phyloP scores from a whole-genome alignment of 164 flowering plant species.

The Kingdonia uniflora region DNA sequence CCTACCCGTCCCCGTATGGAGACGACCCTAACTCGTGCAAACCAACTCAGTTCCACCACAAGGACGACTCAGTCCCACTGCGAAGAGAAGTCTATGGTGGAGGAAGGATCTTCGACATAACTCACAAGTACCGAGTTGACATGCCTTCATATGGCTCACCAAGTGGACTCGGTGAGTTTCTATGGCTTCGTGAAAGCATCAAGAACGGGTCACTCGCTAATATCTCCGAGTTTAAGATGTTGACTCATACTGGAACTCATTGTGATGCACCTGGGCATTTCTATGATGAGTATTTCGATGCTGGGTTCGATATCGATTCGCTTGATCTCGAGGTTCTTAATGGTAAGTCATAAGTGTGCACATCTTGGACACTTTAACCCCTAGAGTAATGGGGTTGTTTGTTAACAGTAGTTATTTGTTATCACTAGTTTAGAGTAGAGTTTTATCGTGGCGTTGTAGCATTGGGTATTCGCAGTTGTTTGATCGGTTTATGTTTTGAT shows the following conservation, averaged over 20 bases:
- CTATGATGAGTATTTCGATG: constrained; percentile 66
- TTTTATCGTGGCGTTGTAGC: neutral
- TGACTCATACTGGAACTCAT: constrained; percentile 85
- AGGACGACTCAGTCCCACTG: constrained; percentile 7
- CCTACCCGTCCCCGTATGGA: constrained; percentile 20
- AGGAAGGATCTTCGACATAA: constrained; percentile 71
- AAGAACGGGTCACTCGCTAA: constrained; percentile 80
- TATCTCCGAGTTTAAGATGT: constrained; percentile 60
- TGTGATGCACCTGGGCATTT: constrained; percentile 89
- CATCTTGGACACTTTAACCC: neutral
- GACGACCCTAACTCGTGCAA: constrained; percentile 12
- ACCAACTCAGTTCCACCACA: neutral
- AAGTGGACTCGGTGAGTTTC: constrained; percentile 56
- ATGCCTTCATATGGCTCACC: constrained; percentile 42
- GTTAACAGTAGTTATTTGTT: neutral
- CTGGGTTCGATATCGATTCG: constrained; percentile 79
- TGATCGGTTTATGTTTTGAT: neutral
- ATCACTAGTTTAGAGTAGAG: neutral
- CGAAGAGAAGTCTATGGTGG: constrained; percentile 12
- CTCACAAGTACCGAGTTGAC: constrained; percentile 36
- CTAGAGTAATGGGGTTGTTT: neutral
- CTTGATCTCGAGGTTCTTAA: constrained; percentile 76
- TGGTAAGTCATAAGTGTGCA: constrained; percentile 24
- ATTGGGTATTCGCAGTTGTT: neutral
- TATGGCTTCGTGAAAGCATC: constrained; percentile 58